A percentile compares a stretch with the other conserved stretches of the same genome.
Conservation (phyloP, 805 yeast species). For the Komagataella pseudopastoris region DNA sequence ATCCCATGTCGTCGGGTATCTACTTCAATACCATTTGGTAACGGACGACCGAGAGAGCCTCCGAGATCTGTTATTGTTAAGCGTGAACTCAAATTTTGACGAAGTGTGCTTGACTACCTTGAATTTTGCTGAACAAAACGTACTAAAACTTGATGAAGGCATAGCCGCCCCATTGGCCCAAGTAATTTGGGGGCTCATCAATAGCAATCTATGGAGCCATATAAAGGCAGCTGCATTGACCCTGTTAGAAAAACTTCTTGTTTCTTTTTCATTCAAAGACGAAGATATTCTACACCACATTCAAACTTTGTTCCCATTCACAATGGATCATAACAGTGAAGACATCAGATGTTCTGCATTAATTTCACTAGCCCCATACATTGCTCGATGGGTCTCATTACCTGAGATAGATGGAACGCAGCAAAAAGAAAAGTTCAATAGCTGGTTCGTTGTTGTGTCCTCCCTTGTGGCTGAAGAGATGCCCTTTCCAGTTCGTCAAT, state of each 20-base stretch:
- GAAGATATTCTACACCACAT: constrained; percentile 10
- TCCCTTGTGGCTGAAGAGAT: background rate
- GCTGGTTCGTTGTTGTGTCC: background rate
- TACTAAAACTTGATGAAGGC: background rate
- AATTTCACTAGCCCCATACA: constrained; percentile 35
- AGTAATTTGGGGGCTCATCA: constrained; percentile 12
- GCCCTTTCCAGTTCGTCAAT: background rate
- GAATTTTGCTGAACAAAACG: constrained; percentile 8
- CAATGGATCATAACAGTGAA: constrained; percentile 24
- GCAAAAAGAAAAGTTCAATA: background rate
- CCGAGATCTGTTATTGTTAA: constrained; percentile 16
- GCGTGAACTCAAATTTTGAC: constrained; percentile 23
- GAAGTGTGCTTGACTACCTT: constrained; percentile 33
- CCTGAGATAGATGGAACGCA: background rate
- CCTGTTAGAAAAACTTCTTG: constrained; percentile 15
- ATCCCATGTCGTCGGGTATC: constrained; percentile 15
- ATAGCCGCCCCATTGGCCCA: constrained; percentile 1
- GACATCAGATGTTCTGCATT: constrained; percentile 33
- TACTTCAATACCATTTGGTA: constrained; percentile 13
- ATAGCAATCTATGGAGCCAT: constrained; percentile 23
- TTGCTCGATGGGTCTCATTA: constrained; percentile 6
- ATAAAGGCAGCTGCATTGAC: constrained; percentile 28
- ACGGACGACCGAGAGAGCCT: constrained; percentile 9
- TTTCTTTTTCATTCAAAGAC: background rate
- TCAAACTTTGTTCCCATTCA: constrained; percentile 15